phyloP scores from a whole-genome alignment of 805 yeast genomes.

The Barnettozyma botsteinii region DNA sequence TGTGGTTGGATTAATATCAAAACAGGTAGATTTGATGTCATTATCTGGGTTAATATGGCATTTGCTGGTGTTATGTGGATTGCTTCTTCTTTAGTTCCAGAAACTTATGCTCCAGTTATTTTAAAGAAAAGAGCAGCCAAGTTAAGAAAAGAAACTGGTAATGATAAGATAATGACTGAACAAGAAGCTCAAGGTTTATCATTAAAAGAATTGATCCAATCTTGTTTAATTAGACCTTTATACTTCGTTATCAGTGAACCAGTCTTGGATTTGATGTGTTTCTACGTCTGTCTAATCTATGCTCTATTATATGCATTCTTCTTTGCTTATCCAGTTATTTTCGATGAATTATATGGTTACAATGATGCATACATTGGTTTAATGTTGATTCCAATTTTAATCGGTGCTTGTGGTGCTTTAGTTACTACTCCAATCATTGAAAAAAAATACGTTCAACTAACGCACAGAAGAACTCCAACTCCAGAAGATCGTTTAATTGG shows the following conservation, averaged over 20 bases:
- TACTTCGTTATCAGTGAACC: constrained; percentile 77
- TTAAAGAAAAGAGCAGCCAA: constrained; percentile 58
- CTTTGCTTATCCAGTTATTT: constrained; percentile 92
- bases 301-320: constrained; percentile 89
- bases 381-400: constrained; percentile 85
- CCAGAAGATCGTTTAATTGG: constrained; percentile 81
- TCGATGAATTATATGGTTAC: constrained; percentile 68
- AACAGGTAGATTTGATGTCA: constrained; percentile 60
- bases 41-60: constrained; percentile 90
- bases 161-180: constrained; percentile 82
- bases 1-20: constrained; percentile 79
- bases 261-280: constrained; percentile 75
- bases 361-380: constrained; percentile 76
- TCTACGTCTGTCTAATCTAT: constrained; percentile 83
- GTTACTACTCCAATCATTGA: constrained; percentile 73
- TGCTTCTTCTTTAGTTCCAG: constrained; percentile 63
- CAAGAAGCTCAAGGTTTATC: constrained; percentile 81
- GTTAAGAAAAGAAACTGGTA: constrained; percentile 75
- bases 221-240: constrained; percentile 76
- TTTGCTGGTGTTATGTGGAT: constrained; percentile 85
- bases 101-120: constrained; percentile 83
- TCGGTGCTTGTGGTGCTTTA: constrained; percentile 77
- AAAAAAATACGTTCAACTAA: constrained; percentile 45
- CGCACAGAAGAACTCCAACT: constrained; percentile 51
- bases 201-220: constrained; percentile 58